Base-by-base conservation (phyloP, 306 rosid genomes). In the Citrullus colocynthis region DNA sequence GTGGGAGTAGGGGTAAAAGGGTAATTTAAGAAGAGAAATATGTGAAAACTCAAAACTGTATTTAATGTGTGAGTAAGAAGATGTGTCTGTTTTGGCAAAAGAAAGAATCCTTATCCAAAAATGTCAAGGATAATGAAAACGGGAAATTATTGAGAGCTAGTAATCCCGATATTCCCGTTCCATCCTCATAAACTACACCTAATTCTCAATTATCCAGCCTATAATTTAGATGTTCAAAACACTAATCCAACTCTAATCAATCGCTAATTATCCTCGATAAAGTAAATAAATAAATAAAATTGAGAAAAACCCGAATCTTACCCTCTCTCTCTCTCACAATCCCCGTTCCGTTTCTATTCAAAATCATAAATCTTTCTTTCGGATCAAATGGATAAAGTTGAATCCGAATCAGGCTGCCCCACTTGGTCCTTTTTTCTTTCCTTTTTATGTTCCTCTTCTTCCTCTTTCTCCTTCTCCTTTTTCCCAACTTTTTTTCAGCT, bases 21-120 rank as follows among this genome's bases (percentile, higher is more conserved):
- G 77, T 73, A 8, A 51, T 49, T 73, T 32, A 4, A 3, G 2
- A 21, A 3, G 45, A 32, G 7, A 73, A 73, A 73, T 48, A 51
- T 21, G 77, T 73, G 77, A 49, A 73, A 51, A 73, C 77, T 73
- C 77, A 73, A 73, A 73, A 73, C 17, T 49, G 77, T 52, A 3
- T 24, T 1, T 24, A 24, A 24, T 24, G 17, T 52, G 57, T 51
- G 56, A 51, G 56, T 42, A 42, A 42, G 45, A 42, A 42, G 45
- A 6, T 42, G 10, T 9, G 45, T 42, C 45, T 42, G 45, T 44
- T 11, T 44, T 44, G 49, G 49, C 57, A 44, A 67, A 36, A 34
- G 0, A 17, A 12, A 7, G 36, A 14, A 21, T 70, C 56, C 41
- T 70, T 70, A 70, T 70, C 75, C 75, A 70, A 70, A 70, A 21